phyloP scores from a whole-genome alignment of 768 basidiomycete genomes.

The Hortiboletus campestris region DNA sequence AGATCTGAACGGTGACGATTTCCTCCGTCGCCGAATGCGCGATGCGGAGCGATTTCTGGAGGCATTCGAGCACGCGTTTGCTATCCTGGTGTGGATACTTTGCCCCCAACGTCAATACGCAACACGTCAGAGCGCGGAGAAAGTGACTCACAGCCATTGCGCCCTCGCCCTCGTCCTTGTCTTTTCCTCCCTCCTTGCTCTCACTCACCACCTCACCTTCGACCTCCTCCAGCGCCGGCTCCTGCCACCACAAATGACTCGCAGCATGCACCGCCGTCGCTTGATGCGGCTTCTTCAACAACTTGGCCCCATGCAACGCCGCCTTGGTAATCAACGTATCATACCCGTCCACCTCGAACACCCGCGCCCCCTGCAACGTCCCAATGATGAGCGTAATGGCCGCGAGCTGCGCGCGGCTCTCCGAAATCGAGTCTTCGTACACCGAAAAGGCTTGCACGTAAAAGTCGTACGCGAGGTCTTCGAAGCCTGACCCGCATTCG shows the following conservation, averaged over 20 bases:
- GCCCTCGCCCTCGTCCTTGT: conserved; percentile 41
- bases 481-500: conserved; percentile 89
- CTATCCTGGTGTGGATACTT: conserved; percentile 87
- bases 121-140: conserved; percentile 18
- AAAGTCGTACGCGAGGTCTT: conserved; percentile 95
- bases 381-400: conserved; percentile 97
- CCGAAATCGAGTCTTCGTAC: conserved; percentile 96
- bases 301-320: conserved; percentile 93
- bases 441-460: conserved; percentile 98
- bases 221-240: conserved; percentile 42
- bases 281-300: conserved; percentile 98
- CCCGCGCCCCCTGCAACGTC: conserved; percentile 81
- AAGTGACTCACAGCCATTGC: conserved; percentile 53
- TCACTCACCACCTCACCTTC: conserved; percentile 34
- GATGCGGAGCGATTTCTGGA: conserved; percentile 94
- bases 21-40: conserved; percentile 97
- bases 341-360: conserved; percentile 94
- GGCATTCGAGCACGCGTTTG: conserved; percentile 94
- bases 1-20: conserved; percentile 93
- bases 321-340: conserved; percentile 98
- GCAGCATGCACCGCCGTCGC: conserved; percentile 92
- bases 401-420: conserved; percentile 91
- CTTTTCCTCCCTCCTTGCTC: conserved; percentile 19
- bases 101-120: neutral
- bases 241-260: conserved; percentile 99